These are phyloP conservation scores for Eragrostis curvula DNA, from an alignment of 176 grass and related monocot species.

Conservation along the genomic window DNA sequence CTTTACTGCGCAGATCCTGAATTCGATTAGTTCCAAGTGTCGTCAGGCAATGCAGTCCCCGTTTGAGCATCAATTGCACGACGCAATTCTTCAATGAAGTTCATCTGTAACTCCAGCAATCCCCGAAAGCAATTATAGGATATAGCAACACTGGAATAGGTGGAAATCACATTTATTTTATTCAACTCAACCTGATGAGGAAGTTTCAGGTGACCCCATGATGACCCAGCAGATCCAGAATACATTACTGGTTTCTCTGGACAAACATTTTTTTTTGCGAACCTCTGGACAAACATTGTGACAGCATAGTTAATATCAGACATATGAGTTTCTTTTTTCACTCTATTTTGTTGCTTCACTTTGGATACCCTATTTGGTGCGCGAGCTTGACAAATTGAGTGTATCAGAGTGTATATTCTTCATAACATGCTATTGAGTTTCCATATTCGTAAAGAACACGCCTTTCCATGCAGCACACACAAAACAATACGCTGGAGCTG, in stretches of 20 bases:
- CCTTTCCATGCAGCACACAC: background rate
- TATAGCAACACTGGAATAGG: background rate
- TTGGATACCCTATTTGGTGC: background rate
- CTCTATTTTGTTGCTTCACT: conserved; percentile 1
- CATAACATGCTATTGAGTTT: conserved; percentile 6
- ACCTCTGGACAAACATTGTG: no score
- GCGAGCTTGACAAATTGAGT: background rate
- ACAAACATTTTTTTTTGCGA: no score
- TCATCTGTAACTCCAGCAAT: conserved; percentile 45
- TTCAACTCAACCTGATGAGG: conserved; percentile 55
- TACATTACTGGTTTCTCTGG: conserved; percentile 63
- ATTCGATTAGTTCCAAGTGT: conserved; percentile 33
- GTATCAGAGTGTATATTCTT: conserved; percentile 14
- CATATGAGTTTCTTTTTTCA: background rate
- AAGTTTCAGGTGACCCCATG: conserved; percentile 57
- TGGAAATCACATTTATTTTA: background rate
- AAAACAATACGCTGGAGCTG: no score
- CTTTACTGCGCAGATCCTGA: background rate
- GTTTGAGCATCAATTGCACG: conserved; percentile 43
- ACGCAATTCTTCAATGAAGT: conserved; percentile 56
- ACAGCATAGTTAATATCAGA: conserved; percentile 34
- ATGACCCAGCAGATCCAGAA: conserved; percentile 48
- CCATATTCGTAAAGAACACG: background rate
- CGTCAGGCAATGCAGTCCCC: background rate
- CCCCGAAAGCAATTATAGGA: conserved; percentile 16